These are phyloP conservation scores for Syzygium oleosum DNA, from an alignment of 345 rosid species.

Conservation along the genomic window DNA sequence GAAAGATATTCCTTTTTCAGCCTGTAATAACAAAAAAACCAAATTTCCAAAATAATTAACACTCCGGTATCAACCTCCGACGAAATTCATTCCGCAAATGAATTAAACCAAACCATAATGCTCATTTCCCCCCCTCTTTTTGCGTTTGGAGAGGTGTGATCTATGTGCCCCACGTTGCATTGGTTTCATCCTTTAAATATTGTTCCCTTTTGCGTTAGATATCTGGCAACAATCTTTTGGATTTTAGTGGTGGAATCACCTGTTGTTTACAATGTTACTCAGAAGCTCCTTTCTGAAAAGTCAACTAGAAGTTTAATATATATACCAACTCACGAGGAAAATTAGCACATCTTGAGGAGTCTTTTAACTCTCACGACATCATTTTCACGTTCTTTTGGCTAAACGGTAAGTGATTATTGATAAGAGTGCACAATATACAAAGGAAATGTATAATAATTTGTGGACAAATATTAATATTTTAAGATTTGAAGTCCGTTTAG, in stretches of 20 bases:
- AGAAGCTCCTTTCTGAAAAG: neutral
- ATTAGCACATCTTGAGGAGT: neutral
- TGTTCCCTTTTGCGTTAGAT: neutral
- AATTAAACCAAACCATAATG: neutral
- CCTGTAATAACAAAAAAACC: neutral
- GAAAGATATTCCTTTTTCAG: neutral
- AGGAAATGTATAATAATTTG: neutral
- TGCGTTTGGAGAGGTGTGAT: neutral
- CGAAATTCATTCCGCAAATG: neutral
- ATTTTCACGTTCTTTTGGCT: neutral
- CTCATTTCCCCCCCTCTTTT: neutral
- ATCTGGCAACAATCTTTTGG: neutral
- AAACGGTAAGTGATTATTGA: neutral
- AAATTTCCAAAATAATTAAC: neutral
- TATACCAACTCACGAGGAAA: neutral
- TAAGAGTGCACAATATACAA: neutral
- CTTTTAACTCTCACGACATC: neutral
- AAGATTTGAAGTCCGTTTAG: neutral
- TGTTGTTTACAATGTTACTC: neutral
- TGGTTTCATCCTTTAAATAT: neutral
- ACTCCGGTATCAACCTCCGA: neutral
- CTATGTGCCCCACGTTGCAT: neutral
- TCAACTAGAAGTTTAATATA: neutral
- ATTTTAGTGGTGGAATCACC: neutral
- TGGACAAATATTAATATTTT: rapidly evolving